Evolutionary conservation across 164 flowering plant species (phyloP), one percentile per base, ranked within the genome.

Genomic region (Houttuynia cordata): DNA sequence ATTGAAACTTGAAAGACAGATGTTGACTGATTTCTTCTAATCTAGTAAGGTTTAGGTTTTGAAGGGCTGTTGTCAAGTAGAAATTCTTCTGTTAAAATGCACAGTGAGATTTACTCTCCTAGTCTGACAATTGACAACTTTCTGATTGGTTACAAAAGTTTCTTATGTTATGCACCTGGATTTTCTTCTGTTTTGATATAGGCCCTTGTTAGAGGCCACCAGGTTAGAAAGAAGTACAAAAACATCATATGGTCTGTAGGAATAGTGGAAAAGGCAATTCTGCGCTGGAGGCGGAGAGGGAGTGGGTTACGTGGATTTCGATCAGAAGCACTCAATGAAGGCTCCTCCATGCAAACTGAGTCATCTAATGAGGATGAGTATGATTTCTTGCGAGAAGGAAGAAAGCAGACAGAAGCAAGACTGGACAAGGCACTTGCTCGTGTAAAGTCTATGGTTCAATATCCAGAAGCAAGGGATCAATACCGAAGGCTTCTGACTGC

Each of bases 191-290:
- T 22, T 53, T 21, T 24, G 45, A 67, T 39, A 51, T 34, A 94
- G 99, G 99, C 99, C 40, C 96, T 82, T 72, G 82, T 88, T n/a
- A 91, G 99, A 71, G 99, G 99, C 22, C 91, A 88, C 76, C 99
- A 88, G 80, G 96, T 87, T 19, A 79, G 99, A 70, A 94, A 94
- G 65, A 78, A 82, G 39, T 90, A 81, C 57, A 80, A 60, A 58
- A 76, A 78, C 51, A 82, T 94, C 45, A 67, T 76, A 34, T 94
- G 99, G 99, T 88, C 95, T 0, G 97, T 94, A 1, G 97, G 99
- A 62, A 88, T 94, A 58, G 59, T 94, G 71, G 99, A 94, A 71
- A 93, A 93, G 73, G 82, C 78, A 63, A 85, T 94, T 66, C 58
- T 94, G 71, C 85, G 99, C n/a, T 94, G 99, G 99, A 83, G 97